Evolutionary conservation across 1,284 basidiomycete genomes (phyloP).

Genomic region (Apiotrichum brassicae): DNA sequence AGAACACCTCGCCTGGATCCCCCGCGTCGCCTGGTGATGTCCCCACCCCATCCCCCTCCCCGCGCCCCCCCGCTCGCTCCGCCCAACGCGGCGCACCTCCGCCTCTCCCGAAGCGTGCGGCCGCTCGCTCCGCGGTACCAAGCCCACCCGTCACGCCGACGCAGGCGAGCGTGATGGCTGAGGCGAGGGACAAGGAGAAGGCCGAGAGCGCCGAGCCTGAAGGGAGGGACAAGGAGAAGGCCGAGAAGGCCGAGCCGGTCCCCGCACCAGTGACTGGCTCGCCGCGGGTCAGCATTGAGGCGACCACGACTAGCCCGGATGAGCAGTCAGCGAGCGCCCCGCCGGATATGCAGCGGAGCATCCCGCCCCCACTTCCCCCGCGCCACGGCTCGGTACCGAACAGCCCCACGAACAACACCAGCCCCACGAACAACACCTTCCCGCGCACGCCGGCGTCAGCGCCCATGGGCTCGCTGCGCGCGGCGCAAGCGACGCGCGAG

Average conservation of each 20-base stretch:
- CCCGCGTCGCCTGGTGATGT: background rate
- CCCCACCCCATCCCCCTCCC: background rate
- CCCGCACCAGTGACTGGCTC: no score
- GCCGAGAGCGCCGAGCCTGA: background rate
- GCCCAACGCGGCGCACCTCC: conserved; percentile 10
- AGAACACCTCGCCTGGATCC: no score
- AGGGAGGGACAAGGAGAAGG: background rate
- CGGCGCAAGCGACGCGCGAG: background rate
- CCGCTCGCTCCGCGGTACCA: background rate
- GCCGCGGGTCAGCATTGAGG: no score
- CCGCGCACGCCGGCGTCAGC: conserved; percentile 1
- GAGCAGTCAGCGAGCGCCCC: no score
- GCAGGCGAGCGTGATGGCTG: conserved; percentile 1
- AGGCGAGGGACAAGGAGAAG: background rate
- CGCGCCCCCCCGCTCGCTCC: conserved; percentile 5
- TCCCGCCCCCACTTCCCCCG: background rate
- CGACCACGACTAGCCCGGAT: no score
- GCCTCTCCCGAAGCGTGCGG: background rate
- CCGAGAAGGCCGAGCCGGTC: background rate
- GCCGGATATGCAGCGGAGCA: background rate
- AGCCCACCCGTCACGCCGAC: background rate
- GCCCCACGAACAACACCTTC: background rate
- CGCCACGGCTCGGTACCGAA: background rate
- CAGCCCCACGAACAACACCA: background rate
- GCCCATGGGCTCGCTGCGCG: background rate